Percentiles rank a stretch among this genome's conserved stretches.
phyloP scores from a whole-genome alignment of 805 yeast species.

The Wickerhamiella musiphila region DNA sequence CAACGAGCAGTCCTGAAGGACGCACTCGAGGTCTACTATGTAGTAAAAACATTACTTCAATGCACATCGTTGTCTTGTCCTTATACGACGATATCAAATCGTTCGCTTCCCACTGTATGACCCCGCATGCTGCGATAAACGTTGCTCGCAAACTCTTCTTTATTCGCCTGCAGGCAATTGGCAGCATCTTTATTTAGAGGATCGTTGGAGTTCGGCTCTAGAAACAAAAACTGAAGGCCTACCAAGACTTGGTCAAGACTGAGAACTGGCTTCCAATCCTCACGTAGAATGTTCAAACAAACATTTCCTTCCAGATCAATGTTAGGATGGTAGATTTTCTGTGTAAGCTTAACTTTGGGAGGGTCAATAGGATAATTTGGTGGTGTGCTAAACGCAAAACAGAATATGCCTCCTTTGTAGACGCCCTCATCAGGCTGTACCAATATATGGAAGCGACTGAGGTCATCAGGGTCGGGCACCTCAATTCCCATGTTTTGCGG shows the following conservation, averaged over 20 bases:
- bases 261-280: conserved; percentile 92
- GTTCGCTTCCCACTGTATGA: conserved; percentile 36
- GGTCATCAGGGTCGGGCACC: conserved; percentile 36
- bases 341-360: conserved; percentile 60
- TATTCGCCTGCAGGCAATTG: conserved; percentile 27
- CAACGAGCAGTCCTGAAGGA: conserved; percentile 2
- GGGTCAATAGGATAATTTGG: conserved; percentile 82
- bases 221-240: conserved; percentile 68
- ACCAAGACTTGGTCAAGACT: conserved; percentile 65
- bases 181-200: conserved; percentile 91
- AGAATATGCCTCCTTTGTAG: conserved; percentile 51
- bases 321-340: conserved; percentile 81
- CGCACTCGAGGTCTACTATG: neutral
- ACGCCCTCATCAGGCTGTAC: conserved; percentile 58
- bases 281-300: conserved; percentile 77
- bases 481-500: conserved; percentile 38
- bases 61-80: neutral
- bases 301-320: conserved; percentile 82
- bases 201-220: conserved; percentile 84
- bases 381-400: conserved; percentile 46
- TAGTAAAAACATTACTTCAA: neutral
- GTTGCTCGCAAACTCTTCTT: conserved; percentile 33
- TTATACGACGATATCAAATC: conserved; percentile 41
- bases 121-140: conserved; percentile 60
- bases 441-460: conserved; percentile 41